Percentiles rank a stretch among this genome's conserved stretches.
Conservation (phyloP, 2,329 filamentous ascomycete genomes). For the Xylariaceae sp. region DNA sequence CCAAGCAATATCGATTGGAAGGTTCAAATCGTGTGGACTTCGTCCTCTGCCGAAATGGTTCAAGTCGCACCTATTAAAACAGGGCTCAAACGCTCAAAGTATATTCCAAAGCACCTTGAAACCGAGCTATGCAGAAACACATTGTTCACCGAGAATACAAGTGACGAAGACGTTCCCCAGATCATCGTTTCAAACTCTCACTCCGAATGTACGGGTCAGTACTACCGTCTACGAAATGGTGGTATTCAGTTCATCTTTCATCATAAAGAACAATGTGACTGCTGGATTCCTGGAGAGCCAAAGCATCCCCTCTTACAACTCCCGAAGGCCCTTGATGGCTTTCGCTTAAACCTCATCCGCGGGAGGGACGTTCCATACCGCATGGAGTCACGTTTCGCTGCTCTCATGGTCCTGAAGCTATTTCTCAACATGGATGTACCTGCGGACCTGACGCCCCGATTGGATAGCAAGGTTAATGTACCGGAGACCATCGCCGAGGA, state of each 20-base stretch:
- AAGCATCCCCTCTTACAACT: not conserved
- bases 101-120: conserved; percentile 1
- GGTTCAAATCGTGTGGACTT: no score
- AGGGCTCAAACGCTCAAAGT: not conserved
- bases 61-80: not conserved
- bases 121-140: not conserved
- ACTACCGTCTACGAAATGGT: not conserved
- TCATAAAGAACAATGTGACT: conserved; percentile 1
- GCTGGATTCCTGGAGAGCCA: not conserved
- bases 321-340: not conserved
- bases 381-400: conserved; percentile 18
- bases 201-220: conserved; percentile 3
- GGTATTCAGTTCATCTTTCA: conserved; percentile 5
- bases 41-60: not conserved
- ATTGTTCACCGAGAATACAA: not conserved
- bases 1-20: no score
- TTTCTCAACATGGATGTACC: conserved; percentile 17
- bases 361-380: conserved; percentile 1
- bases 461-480: not conserved
- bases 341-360: conserved; percentile 1
- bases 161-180: not conserved
- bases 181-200: conserved; percentile 1
- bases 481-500: not conserved
- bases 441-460: conserved; percentile 2
- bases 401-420: conserved; percentile 22